Evolutionary conservation across 495 filamentous ascomycete genomes (phyloP).

Genomic region (Niebla homalea): DNA sequence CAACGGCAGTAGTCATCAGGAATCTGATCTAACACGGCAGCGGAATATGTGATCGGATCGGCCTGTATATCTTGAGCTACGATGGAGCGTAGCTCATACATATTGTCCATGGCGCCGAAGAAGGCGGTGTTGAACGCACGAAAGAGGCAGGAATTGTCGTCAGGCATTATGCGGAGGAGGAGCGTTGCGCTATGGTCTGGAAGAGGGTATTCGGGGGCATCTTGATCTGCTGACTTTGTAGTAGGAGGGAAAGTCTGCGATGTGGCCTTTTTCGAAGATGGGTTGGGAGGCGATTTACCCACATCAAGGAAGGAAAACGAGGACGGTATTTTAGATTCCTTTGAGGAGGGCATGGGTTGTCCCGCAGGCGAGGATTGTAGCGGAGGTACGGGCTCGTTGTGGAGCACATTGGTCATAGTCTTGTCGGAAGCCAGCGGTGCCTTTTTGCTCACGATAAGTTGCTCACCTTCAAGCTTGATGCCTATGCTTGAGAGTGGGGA

Average conservation of each 20-base stretch:
- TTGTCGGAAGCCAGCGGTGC: neutral
- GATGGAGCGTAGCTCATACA: constrained; percentile 64
- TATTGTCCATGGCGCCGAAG: constrained; percentile 55
- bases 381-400: no score
- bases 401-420: no score
- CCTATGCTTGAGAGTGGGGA: constrained; percentile 40
- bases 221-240: constrained; percentile 28
- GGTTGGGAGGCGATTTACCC: constrained; percentile 10
- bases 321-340: neutral
- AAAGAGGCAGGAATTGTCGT: constrained; percentile 94
- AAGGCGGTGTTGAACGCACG: constrained; percentile 73
- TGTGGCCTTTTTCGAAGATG: constrained; percentile 3
- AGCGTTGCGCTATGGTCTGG: constrained; percentile 48
- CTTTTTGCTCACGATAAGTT: constrained; percentile 51
- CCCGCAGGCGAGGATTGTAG: no score
- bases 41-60: constrained; percentile 55
- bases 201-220: constrained; percentile 59
- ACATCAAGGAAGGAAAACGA: constrained; percentile 16
- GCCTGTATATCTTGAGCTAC: constrained; percentile 68
- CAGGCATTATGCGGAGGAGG: constrained; percentile 88
- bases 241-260: constrained; percentile 27
- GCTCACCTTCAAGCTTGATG: constrained; percentile 68
- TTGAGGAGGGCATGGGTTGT: neutral
- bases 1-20: constrained; percentile 72
- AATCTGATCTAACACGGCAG: constrained; percentile 59